Evolutionary conservation across 192 early-diverging fungal genomes (phyloP).

Genomic region (Linnemannia elongata): DNA sequence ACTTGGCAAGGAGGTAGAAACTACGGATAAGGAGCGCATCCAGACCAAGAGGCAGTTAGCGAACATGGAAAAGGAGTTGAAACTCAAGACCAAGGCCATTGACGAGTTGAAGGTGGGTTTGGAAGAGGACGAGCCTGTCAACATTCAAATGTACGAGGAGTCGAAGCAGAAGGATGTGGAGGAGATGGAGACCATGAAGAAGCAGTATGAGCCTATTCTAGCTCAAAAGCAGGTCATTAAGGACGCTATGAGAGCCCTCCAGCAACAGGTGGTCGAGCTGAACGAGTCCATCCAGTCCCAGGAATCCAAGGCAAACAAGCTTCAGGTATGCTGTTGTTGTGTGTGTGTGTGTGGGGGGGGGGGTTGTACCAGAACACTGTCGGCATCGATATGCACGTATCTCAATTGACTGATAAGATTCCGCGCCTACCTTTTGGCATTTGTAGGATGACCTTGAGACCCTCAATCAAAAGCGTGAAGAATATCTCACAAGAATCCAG

Average conservation of each 20-base stretch:
- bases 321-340: slow-evolving; percentile 36
- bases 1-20: slow-evolving; percentile 7
- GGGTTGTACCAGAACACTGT: neutral
- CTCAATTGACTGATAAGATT: neutral
- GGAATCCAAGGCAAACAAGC: neutral
- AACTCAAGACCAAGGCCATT: slow-evolving; percentile 9
- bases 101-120: slow-evolving; percentile 19
- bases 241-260: slow-evolving; percentile 54
- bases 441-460: slow-evolving; percentile 31
- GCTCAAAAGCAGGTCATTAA: slow-evolving; percentile 52
- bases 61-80: slow-evolving; percentile 29
- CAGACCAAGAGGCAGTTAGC: slow-evolving; percentile 2
- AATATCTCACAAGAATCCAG: slow-evolving; percentile 15
- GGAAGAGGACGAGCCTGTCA: slow-evolving; percentile 73
- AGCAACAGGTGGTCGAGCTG: slow-evolving; percentile 55
- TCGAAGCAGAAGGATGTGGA: slow-evolving; percentile 59
- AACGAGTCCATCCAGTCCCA: slow-evolving; percentile 38
- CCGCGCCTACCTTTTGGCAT: neutral
- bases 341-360: too few relatives aligned
- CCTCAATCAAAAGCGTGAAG: slow-evolving; percentile 14
- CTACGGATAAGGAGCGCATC: neutral
- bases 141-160: slow-evolving; percentile 71
- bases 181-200: slow-evolving; percentile 69
- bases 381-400: neutral
- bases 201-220: slow-evolving; percentile 70